A percentile compares a stretch with the other conserved stretches of the same genome.
Evolutionary conservation across 106 monocot species (phyloP).

Genomic region (Apostasia ramifera): DNA sequence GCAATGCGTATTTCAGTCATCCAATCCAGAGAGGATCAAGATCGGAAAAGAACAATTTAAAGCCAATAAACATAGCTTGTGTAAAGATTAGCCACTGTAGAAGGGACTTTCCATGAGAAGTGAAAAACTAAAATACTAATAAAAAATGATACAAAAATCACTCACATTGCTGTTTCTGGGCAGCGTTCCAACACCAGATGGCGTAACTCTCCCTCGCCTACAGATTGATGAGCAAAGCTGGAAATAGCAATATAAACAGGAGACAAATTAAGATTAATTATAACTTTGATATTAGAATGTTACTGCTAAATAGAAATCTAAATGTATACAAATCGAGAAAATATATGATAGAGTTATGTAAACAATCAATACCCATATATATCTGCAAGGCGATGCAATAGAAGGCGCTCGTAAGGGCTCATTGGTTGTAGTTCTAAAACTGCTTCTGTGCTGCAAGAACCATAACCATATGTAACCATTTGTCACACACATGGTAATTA

Average conservation of each 20-base stretch:
- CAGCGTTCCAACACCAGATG: constrained; percentile 76
- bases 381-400: constrained; percentile 91
- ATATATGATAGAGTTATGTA: neutral
- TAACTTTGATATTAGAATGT: no score
- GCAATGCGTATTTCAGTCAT: no score
- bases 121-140: constrained; percentile 1
- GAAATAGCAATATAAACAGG: neutral
- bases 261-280: neutral
- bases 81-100: no score
- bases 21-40: no score
- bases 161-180: constrained; percentile 80
- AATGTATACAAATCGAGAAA: neutral
- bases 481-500: no score
- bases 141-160: constrained; percentile 7
- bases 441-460: constrained; percentile 32
- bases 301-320: neutral
- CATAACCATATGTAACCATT: neutral
- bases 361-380: constrained; percentile 62
- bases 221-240: constrained; percentile 92
- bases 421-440: constrained; percentile 77
- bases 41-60: no score
- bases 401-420: constrained; percentile 69
- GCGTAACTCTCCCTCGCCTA: constrained; percentile 89
- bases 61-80: no score
- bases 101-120: neutral